Conservation (phyloP, 257 asterid species). For the Solanum pinnatisectum region DNA sequence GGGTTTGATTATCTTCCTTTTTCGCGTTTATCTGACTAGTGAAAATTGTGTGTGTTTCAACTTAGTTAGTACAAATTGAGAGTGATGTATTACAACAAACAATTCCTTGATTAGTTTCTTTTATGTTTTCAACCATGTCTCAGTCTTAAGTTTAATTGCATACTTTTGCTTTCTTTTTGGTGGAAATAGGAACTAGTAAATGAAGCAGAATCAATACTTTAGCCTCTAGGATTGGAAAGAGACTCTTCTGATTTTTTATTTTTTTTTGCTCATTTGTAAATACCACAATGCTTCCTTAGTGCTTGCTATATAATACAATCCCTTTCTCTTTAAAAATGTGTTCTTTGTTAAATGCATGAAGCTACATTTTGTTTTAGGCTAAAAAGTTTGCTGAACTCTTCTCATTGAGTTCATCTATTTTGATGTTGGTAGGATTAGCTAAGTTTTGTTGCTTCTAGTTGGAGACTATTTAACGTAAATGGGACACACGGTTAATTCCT, state of each 20-base stretch:
- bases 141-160: not conserved
- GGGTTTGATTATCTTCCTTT: not conserved
- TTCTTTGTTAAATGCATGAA: not conserved
- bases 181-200: not conserved
- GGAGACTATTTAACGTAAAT: not conserved
- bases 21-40: not conserved
- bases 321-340: not conserved
- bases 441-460: not conserved
- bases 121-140: not conserved
- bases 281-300: not conserved
- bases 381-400: not conserved
- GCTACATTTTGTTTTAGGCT: not conserved
- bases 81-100: not conserved
- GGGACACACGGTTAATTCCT: not conserved
- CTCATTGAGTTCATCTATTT: not conserved
- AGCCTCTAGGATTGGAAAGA: not conserved
- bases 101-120: not conserved
- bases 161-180: not conserved
- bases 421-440: not conserved
- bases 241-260: not conserved
- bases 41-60: not conserved
- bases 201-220: not conserved
- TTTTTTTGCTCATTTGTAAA: not conserved
- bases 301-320: not conserved
- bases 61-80: not conserved